Evolutionary conservation across 2,329 filamentous ascomycete species (phyloP), one percentile per base, ranked within the genome.

Genomic region (Phoma herbarum): DNA sequence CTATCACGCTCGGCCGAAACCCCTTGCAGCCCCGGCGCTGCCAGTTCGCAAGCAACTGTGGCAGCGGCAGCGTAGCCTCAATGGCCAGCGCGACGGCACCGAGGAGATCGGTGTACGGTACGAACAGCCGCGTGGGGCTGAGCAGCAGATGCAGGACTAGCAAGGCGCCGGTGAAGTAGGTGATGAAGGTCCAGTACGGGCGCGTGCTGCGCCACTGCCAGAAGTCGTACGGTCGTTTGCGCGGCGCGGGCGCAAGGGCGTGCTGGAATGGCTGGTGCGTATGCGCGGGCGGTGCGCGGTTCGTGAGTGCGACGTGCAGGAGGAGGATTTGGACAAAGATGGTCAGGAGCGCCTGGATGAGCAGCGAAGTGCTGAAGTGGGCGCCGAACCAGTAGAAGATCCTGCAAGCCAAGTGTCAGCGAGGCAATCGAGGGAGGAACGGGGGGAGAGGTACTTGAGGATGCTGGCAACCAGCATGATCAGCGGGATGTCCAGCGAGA

Each of bases 31-130:
- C 92, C 59, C 84, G 82, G 4, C 86, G 83, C 31, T 85, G 84
- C 62, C 85, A 82, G 73, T 95, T 95, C 42, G 90, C 80, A 47
- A 91, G 72, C 28, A 95, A 88, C 77, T 96, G 91, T 1, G 91
- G 91, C 11, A 95, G 81, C 3, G 91, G 91, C 25, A 96, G 85
- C n/a, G 87, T 90, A 8, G 91, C 91, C 77, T 96, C 91, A 55
- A 94, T 86, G 3, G 87, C 85, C 14, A 95, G 85, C 3, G 91
- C 91, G n/a, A 92, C 75, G 74, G 88, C 89, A 58, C 92, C 92
- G 57, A 93, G 86, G 11, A 89, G 64, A 6, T 81, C 78, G 1
- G 90, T 89, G 78, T 94, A 95, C 14, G 82, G 73, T 8, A 81
- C 72, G 76, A 90, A 91, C n/a, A 89, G 52, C 23, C 80, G 73